A percentile compares a stretch with the other conserved stretches of the same genome.
Conservation (phyloP, 495 filamentous ascomycete species). For the Rusavskia elegans region DNA sequence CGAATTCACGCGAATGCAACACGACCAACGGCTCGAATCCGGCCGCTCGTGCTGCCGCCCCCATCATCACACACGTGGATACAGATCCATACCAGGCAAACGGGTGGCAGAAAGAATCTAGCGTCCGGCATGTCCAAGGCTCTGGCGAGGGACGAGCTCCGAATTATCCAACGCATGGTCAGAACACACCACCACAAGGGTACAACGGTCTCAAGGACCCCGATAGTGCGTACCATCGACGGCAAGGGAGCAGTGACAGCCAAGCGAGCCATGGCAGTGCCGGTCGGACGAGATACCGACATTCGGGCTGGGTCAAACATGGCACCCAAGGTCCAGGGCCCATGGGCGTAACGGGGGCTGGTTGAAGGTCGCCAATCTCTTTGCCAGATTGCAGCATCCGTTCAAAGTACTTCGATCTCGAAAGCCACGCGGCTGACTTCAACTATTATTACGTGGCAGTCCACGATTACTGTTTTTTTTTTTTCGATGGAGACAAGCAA, state of each 20-base stretch:
- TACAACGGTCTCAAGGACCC: constrained; percentile 14
- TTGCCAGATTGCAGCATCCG: not conserved
- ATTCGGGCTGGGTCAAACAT: constrained; percentile 16
- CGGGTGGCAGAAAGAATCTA: constrained; percentile 66
- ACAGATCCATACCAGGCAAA: constrained; percentile 54
- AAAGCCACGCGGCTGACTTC: not conserved
- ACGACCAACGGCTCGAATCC: constrained; percentile 22
- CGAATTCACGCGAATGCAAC: constrained; percentile 29
- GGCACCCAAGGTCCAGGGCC: constrained; percentile 5
- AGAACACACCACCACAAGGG: constrained; percentile 10
- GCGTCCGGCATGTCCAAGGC: constrained; percentile 61
- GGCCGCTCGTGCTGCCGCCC: constrained; percentile 26
- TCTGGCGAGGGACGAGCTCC: constrained; percentile 22
- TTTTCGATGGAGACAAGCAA: too few relatives aligned
- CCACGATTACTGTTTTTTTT: too few relatives aligned
- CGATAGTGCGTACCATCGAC: constrained; percentile 12
- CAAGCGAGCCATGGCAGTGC: constrained; percentile 12
- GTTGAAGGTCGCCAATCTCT: not conserved
- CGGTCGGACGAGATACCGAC: constrained; percentile 6
- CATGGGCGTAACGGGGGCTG: constrained; percentile 12
- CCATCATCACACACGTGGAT: constrained; percentile 50
- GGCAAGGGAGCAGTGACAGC: constrained; percentile 15
- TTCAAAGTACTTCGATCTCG: not conserved
- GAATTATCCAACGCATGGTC: constrained; percentile 16
- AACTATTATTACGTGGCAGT: not conserved